These are phyloP conservation scores for Gynochthodes officinalis DNA, from an alignment of 257 asterid species.

Conservation along the genomic window DNA sequence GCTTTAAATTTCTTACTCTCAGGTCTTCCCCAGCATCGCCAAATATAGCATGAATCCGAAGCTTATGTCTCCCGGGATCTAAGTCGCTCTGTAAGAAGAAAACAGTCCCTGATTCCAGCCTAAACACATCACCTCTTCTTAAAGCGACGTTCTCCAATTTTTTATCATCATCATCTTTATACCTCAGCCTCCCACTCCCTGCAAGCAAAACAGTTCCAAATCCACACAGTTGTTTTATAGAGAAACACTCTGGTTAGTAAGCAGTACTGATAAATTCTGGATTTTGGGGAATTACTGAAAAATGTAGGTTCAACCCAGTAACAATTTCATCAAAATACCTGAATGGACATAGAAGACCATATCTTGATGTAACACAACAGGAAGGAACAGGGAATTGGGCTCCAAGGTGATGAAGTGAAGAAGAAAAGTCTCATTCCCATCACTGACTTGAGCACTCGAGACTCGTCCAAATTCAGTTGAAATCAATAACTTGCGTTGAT, in stretches of 20 bases:
- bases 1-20: slow-evolving; percentile 30
- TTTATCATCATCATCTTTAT: slow-evolving; percentile 45
- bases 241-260: background rate
- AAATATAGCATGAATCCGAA: slow-evolving; percentile 67
- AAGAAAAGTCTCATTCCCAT: slow-evolving; percentile 41
- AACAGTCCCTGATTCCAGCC: slow-evolving; percentile 52
- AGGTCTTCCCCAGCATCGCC: slow-evolving; percentile 32
- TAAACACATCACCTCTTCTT: slow-evolving; percentile 57
- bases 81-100: slow-evolving; percentile 67
- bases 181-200: slow-evolving; percentile 78
- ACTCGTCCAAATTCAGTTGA: slow-evolving; percentile 64
- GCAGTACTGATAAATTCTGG: background rate
- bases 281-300: background rate
- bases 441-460: slow-evolving; percentile 42
- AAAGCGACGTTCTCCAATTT: slow-evolving; percentile 27
- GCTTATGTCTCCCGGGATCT: slow-evolving; percentile 51
- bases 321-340: slow-evolving; percentile 32
- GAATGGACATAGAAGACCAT: slow-evolving; percentile 89
- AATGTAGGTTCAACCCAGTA: background rate
- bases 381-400: slow-evolving; percentile 76
- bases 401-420: slow-evolving; percentile 81
- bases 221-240: too few species aligned
- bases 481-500: slow-evolving; percentile 31
- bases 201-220: background rate
- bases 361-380: slow-evolving; percentile 61